Percentiles rank a stretch among this genome's conserved stretches.
phyloP scores from a whole-genome alignment of 2,329 filamentous ascomycete species.

The Hypomyces perniciosus region DNA sequence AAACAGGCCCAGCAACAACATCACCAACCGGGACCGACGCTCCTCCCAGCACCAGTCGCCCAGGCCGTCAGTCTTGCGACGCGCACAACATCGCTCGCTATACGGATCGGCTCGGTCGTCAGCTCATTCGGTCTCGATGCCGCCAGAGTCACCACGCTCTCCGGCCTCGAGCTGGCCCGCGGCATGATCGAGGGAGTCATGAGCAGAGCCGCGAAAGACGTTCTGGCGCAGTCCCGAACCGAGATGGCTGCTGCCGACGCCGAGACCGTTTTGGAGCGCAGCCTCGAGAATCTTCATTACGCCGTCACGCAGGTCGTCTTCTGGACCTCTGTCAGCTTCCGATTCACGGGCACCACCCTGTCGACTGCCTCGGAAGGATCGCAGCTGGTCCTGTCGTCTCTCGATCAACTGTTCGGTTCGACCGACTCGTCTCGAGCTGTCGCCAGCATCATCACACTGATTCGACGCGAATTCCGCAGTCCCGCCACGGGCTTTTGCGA shows the following conservation, averaged over 20 bases:
- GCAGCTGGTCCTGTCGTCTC: slow-evolving; percentile 50
- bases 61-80: slow-evolving; percentile 55
- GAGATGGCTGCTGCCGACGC: slow-evolving; percentile 46
- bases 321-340: slow-evolving; percentile 55
- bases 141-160: slow-evolving; percentile 50
- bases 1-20: neutral
- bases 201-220: slow-evolving; percentile 46
- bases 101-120: slow-evolving; percentile 48
- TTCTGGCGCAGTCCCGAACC: slow-evolving; percentile 37
- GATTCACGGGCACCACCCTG: slow-evolving; percentile 50
- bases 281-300: slow-evolving; percentile 50
- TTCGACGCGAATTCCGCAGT: slow-evolving; percentile 59
- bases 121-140: slow-evolving; percentile 47
- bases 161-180: slow-evolving; percentile 51
- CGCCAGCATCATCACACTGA: slow-evolving; percentile 58
- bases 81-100: slow-evolving; percentile 51
- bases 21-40: slow-evolving; percentile 30
- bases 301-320: slow-evolving; percentile 55
- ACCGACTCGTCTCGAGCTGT: slow-evolving; percentile 65
- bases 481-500: slow-evolving; percentile 53
- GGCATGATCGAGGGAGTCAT: slow-evolving; percentile 50
- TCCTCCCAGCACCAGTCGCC: slow-evolving; percentile 53
- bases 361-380: slow-evolving; percentile 50
- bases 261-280: slow-evolving; percentile 51
- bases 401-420: slow-evolving; percentile 61